These are phyloP conservation scores for Xylariaceae sp. DNA, from an alignment of 2,329 filamentous ascomycete species.

Conservation along the genomic window DNA sequence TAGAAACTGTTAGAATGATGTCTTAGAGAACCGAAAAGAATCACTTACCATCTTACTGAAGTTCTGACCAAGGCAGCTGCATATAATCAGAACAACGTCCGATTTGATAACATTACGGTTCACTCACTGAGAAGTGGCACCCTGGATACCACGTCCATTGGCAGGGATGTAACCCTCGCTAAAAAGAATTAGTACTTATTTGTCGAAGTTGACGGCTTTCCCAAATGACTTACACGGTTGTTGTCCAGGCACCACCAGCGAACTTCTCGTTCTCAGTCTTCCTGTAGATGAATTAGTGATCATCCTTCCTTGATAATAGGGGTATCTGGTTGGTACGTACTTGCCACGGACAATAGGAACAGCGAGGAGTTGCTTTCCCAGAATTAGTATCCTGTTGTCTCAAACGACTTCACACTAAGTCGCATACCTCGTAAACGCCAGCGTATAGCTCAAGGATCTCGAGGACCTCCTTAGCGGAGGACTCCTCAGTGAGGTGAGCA, in stretches of 20 bases:
- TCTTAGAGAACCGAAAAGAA: not conserved
- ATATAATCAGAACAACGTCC: constrained; percentile 1
- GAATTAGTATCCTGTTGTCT: not conserved
- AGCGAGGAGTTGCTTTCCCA: constrained; percentile 65
- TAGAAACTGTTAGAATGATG: not conserved
- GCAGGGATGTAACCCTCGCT: constrained; percentile 88
- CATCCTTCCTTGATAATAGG: not conserved
- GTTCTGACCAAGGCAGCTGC: constrained; percentile 72
- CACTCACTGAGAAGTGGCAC: constrained; percentile 79
- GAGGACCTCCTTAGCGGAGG: constrained; percentile 78
- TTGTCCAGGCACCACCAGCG: constrained; percentile 92
- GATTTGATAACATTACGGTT: not conserved
- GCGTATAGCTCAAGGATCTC: constrained; percentile 93
- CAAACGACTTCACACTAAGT: not conserved
- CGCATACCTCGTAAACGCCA: constrained; percentile 67
- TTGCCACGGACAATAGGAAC: constrained; percentile 87
- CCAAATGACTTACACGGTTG: constrained; percentile 57
- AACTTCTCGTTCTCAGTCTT: constrained; percentile 99
- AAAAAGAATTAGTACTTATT: not conserved
- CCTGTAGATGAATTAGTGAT: constrained; percentile 13
- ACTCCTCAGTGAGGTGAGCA: constrained; percentile 79
- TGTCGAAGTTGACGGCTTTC: not conserved
- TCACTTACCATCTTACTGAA: constrained; percentile 77
- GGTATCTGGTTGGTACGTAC: constrained; percentile 7
- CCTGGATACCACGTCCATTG: constrained; percentile 94